Percentiles rank a stretch among this genome's conserved stretches.
These are phyloP conservation scores for Xylaria acuta DNA, from an alignment of 495 filamentous ascomycete genomes.

Conservation along the genomic window DNA sequence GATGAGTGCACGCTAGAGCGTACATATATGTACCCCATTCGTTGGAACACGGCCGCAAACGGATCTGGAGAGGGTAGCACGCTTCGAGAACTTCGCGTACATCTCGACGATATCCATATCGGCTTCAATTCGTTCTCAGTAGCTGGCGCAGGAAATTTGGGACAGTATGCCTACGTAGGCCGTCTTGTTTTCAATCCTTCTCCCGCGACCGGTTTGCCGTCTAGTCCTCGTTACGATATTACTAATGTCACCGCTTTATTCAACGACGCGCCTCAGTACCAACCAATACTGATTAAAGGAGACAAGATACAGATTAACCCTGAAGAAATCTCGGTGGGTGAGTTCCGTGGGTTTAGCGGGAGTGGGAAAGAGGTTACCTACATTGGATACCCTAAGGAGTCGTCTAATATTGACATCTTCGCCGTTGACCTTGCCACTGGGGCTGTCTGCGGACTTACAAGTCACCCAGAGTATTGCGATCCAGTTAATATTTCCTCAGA, in stretches of 20 bases:
- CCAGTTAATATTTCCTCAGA: neutral
- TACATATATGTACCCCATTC: neutral
- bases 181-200: constrained; percentile 1
- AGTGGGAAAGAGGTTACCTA: neutral
- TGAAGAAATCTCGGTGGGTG: neutral
- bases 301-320: neutral
- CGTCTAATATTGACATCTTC: neutral
- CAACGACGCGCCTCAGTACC: neutral
- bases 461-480: neutral
- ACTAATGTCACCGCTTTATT: neutral
- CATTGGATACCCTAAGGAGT: neutral
- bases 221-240: neutral
- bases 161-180: neutral
- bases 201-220: neutral
- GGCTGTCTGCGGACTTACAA: neutral
- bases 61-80: neutral
- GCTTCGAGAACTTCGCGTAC: neutral
- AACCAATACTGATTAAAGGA: neutral
- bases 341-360: neutral
- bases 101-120: neutral
- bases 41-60: neutral
- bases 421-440: neutral
- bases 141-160: neutral
- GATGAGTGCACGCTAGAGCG: neutral
- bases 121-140: neutral